Conservation (phyloP, 2,329 filamentous ascomycete genomes). For the Drechslera avenae region DNA sequence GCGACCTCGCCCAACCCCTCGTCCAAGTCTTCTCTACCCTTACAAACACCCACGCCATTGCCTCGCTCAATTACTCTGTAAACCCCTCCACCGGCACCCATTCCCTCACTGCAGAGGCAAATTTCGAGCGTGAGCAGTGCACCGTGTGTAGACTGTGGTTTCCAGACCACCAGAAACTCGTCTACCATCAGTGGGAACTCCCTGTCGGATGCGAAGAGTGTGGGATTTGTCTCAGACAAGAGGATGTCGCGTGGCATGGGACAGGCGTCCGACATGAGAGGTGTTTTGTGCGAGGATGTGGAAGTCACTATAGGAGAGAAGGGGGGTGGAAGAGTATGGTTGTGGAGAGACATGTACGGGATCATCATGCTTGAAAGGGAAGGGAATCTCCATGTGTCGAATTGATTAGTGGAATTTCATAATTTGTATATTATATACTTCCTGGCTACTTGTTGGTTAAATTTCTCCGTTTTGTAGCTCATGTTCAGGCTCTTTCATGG, state of each 20-base stretch:
- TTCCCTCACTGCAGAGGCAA: slow-evolving; percentile 21
- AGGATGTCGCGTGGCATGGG: slow-evolving; percentile 24
- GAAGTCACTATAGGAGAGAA: slow-evolving; percentile 22
- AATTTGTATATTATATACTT: not conserved
- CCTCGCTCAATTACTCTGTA: slow-evolving; percentile 18
- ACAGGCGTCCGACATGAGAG: slow-evolving; percentile 20
- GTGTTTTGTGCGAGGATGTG: slow-evolving; percentile 31
- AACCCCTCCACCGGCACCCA: slow-evolving; percentile 10
- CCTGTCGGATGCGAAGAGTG: slow-evolving; percentile 25
- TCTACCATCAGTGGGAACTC: slow-evolving; percentile 19
- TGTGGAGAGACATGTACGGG: slow-evolving; percentile 22
- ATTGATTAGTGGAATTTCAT: no score
- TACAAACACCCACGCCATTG: slow-evolving; percentile 18
- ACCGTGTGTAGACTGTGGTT: slow-evolving; percentile 23
- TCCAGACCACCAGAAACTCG: slow-evolving; percentile 14
- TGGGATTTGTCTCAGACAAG: slow-evolving; percentile 21
- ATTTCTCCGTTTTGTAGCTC: no score
- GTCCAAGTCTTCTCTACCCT: slow-evolving; percentile 17
- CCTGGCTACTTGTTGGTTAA: no score
- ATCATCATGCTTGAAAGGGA: slow-evolving; percentile 8
- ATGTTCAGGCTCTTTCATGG: no score
- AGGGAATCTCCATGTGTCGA: no score
- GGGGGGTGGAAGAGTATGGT: slow-evolving; percentile 21
- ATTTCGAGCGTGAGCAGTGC: slow-evolving; percentile 31
- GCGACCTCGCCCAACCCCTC: slow-evolving; percentile 4